Percentiles rank a stretch among this genome's conserved stretches.
phyloP scores from a whole-genome alignment of 2,329 filamentous ascomycete genomes.

The Hysterium pulicare region DNA sequence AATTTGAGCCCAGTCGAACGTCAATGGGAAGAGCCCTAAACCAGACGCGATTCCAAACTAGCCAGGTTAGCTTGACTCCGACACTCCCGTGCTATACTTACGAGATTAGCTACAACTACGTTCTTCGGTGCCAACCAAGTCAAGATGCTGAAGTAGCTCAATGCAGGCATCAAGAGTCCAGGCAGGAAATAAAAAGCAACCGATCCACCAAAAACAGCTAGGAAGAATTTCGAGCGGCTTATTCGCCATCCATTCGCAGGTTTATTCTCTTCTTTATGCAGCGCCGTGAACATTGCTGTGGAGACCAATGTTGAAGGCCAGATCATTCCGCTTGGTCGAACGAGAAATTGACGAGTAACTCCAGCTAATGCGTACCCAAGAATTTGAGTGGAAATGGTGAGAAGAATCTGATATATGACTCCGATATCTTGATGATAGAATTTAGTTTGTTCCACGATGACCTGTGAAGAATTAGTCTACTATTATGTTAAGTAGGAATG shows the following conservation, averaged over 20 bases:
- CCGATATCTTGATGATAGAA: slow-evolving; percentile 82
- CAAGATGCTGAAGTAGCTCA: slow-evolving; percentile 85
- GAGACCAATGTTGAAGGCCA: slow-evolving; percentile 89
- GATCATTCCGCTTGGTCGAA: slow-evolving; percentile 84
- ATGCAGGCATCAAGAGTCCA: slow-evolving; percentile 74
- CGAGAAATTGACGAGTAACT: slow-evolving; percentile 74
- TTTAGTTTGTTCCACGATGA: slow-evolving; percentile 84
- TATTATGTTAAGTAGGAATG: neutral
- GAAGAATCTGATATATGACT: slow-evolving; percentile 73
- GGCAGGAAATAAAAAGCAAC: slow-evolving; percentile 85
- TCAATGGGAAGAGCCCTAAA: slow-evolving; percentile 77
- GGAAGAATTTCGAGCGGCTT: slow-evolving; percentile 80
- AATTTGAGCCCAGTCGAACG: slow-evolving; percentile 89
- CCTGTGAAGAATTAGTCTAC: slow-evolving; percentile 28
- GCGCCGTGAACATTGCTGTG: slow-evolving; percentile 81
- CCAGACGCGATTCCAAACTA: slow-evolving; percentile 79
- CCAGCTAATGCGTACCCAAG: slow-evolving; percentile 84
- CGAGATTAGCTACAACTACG: slow-evolving; percentile 77
- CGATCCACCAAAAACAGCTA: slow-evolving; percentile 65
- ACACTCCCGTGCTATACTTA: slow-evolving; percentile 22
- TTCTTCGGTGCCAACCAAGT: slow-evolving; percentile 87
- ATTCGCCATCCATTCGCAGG: slow-evolving; percentile 79
- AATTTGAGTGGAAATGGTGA: slow-evolving; percentile 83
- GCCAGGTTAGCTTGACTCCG: slow-evolving; percentile 4
- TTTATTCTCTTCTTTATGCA: slow-evolving; percentile 82